Evolutionary conservation across 2,329 filamentous ascomycete species (phyloP), one percentile per base, ranked within the genome.

Genomic region (Colletotrichum truncatum): DNA sequence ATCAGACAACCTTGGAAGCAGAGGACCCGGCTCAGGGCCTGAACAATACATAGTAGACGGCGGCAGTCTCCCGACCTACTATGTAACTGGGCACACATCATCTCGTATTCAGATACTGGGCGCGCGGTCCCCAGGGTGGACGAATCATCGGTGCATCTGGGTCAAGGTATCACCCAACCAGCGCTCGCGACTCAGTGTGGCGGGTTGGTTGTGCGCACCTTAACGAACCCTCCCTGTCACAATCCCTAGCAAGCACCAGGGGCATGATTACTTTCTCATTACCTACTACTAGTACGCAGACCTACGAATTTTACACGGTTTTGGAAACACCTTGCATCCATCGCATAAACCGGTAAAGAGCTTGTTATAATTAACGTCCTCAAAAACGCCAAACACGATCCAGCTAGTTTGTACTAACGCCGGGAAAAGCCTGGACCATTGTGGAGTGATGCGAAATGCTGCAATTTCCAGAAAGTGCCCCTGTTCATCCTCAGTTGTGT

Each of bases 21-120:
- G 14, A 49, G 26, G 56, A 43, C 36, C 26, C 39, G 48, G 52
- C 16, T 34, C 30, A 21, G 52, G 43, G 14, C 11, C 26, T 34
- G 18, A 52, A 52, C 34, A 25, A 8, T 32, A 12, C 14, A 46
- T 23, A 59, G 45, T 54, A 28, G 38, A 45, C 36, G 21, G 34
- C 34, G 32, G 14, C 34, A 23, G 43, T 41, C 41, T 11, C 52
- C 59, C 53, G 21, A 58, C 16, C 38, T 51, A 62, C 36, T 12
- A 39, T 41, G 48, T 14, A n/a, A 14, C n/a, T 18, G 43, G 43
- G 21, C 43, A 43, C 43, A 30, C 55, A 56, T 34, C 56, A 48
- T 23, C 56, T 65, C 62, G 62, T 62, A 62, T 49, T 49, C 34
- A n/a, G 34, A 23, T 34, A 30, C 56, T 43, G 48, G 34, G 56